Evolutionary conservation across 352 stramenopile species (phyloP), one percentile per base, ranked within the genome.

Genomic region (Pseudoperonospora humuli): DNA sequence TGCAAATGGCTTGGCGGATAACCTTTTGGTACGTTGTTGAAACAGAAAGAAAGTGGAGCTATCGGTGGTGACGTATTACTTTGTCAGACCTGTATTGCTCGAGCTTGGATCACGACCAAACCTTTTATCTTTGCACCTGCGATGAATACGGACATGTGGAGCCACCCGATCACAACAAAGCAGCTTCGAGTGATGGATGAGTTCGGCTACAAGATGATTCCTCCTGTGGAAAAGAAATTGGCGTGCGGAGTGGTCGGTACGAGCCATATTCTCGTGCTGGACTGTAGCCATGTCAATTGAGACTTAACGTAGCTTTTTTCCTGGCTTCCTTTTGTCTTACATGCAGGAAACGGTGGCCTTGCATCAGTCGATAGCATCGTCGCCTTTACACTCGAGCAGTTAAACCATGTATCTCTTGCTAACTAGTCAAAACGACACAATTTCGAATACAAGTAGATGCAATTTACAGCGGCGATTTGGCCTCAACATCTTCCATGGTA

Each of bases 141-240:
- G 8, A 98, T 98, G 95, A 98, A 98, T 63, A 98, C 94, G 10
- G 84, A 93, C 54, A 98, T 98, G 95, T 98, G 92, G 89, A 71
- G 91, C 37, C 93, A 98, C 64, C 89, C 92, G 4, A 66, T 97
- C 44, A 98, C 95, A 13, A 59, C 60, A 7, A 70, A 62, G 44
- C 87, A 96, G 27, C 42, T 96, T 31, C 31, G 38, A 6, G 53
- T 83, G 21, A 54, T 96, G 25, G 46, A 50, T 1, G 67, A 76
- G 20, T 75, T 82, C 8, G 66, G 73, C 14, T 89, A 96, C 51
- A 42, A 45, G 7, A 81, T 97, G 60, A 74, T 97, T 21, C 50
- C 71, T 32, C 93, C 93, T 1, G 71, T 95, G 15, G 72, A 84
- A 21, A 98, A 98, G 64, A 89, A 75, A 36, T 72, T 98, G 31